Percentiles rank a stretch among this genome's conserved stretches.
Conservation (phyloP, 176 grass and related monocot species). For the Musa beccarii region DNA sequence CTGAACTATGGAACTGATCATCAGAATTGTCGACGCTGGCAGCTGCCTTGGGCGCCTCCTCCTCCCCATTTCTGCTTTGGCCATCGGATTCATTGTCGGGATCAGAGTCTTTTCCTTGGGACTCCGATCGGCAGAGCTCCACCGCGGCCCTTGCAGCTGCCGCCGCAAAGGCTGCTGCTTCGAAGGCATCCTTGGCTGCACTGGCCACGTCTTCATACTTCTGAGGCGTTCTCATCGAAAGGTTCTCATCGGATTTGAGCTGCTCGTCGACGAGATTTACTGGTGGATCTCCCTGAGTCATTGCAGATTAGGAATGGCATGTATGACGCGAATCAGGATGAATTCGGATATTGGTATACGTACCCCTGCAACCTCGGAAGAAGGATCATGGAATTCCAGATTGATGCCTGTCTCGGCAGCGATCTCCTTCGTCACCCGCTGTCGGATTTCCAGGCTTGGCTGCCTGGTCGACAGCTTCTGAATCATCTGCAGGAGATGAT, state of each 20-base stretch:
- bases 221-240: slow-evolving; percentile 4
- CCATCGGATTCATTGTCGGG: neutral
- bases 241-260: slow-evolving; percentile 5
- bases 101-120: slow-evolving; percentile 2
- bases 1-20: neutral
- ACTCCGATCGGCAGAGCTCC: slow-evolving; percentile 49
- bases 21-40: neutral
- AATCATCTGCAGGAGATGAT: slow-evolving; percentile 42
- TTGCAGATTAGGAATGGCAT: neutral
- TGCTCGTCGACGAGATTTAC: neutral
- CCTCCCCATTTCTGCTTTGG: neutral
- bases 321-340: no score
- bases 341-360: neutral
- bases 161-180: slow-evolving; percentile 55
- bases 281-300: neutral
- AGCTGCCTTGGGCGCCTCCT: neutral
- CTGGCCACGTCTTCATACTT: slow-evolving; percentile 49
- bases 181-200: slow-evolving; percentile 74
- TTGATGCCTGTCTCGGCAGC: slow-evolving; percentile 62
- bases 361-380: neutral
- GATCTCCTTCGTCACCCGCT: slow-evolving; percentile 68
- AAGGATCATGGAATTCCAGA: slow-evolving; percentile 31
- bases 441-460: slow-evolving; percentile 55
- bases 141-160: slow-evolving; percentile 75
- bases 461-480: slow-evolving; percentile 68